Base-by-base conservation (phyloP, 164 flowering plant species). In the Saururus chinensis region DNA sequence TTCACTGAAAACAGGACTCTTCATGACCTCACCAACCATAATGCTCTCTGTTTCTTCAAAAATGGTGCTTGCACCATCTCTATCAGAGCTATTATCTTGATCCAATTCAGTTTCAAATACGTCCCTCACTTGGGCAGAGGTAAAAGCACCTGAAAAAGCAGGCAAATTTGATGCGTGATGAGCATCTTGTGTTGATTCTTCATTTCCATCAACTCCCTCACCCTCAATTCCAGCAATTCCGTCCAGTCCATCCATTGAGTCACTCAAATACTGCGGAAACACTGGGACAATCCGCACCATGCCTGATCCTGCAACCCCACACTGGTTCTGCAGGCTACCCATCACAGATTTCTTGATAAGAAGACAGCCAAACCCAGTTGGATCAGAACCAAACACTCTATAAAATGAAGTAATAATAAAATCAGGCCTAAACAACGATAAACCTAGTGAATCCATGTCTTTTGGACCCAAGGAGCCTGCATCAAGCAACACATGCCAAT, bases 401-500 rank as follows among this genome's bases (percentile, higher is more conserved):
- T 79, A 92, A 70, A 89, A 87, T 0, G 98, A 89, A 1, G 90
- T 85, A 42, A 89, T 77, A 60, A 92, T 81, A 58, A 89, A 89
- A 68, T 92, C 98, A 1, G 98, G 98, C 42, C 83, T 74, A 53
- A 89, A 87, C 4, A 92, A 77, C 7, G 98, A 92, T 62, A 89
- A 73, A 7, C 98, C 98, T 9, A 92, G 79, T 1, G 96, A 82
- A 30, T 92, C 98, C 98, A 92, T 92, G 68, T 89, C 98, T 57
- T 92, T 92, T 6, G 98, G 85, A 16, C 98, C 95, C 72, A 92
- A 73, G 45, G 91, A 81, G 12, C 84, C 85, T 9, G 96, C 91
- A 77, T 92, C 98, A 40, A 92, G 90, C 74, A 84, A 79, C 19
- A 92, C 88, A 71, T 89, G 95, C 98, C 98, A 92, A 17, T 84